Base-by-base conservation (phyloP, 2,329 filamentous ascomycete genomes). In the Fusarium albidum region DNA sequence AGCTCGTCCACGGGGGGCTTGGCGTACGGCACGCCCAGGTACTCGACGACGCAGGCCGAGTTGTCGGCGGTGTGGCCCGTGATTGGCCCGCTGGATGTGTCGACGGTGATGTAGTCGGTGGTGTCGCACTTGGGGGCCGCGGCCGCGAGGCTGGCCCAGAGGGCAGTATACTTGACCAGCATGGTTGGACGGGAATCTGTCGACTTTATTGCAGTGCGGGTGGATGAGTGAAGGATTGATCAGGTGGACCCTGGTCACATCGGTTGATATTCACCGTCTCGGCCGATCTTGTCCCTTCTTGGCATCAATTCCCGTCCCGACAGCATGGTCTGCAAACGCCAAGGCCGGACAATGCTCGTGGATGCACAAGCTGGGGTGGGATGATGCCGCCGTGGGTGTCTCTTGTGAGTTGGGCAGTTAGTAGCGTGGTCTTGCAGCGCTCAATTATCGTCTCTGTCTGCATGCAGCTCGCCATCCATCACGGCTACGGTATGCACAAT, bases 401-500 rank as follows among this genome's bases (percentile, higher is more conserved):
- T n/a, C 69, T 71, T 50, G 74, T 76, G 28, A 49, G 61, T 49
- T 7, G 13, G 6, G 4, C 46, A 74, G 73, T 28, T 64, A n/a
- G n/a, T n/a, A n/a, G n/a, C n/a, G n/a, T n/a, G n/a, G n/a, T n/a
- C n/a, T n/a, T n/a, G n/a, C n/a, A n/a, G 10, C 73, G 66, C 14
- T 68, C 69, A 3, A 57, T 70, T n/a, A 54, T 67, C 2, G 67
- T 75, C 6, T 69, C 69, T 12, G 65, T 66, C 1, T 65, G 71
- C 14, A 68, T 74, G 64, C 68, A 74, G 49, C 57, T 65, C 13
- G 69, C 75, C 1, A 73, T 73, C 37, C 56, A 67, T 12, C 71
- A 72, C 52, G 75, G 75, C 3, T 76, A 75, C 34, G 75, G 75
- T 5, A 71, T 75, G 51, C 75, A 76, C 32, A 69, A 73, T 27